A percentile compares a stretch with the other conserved stretches of the same genome.
phyloP scores from a whole-genome alignment of 2,329 filamentous ascomycete species.

The Hymenoscyphus repandus region DNA sequence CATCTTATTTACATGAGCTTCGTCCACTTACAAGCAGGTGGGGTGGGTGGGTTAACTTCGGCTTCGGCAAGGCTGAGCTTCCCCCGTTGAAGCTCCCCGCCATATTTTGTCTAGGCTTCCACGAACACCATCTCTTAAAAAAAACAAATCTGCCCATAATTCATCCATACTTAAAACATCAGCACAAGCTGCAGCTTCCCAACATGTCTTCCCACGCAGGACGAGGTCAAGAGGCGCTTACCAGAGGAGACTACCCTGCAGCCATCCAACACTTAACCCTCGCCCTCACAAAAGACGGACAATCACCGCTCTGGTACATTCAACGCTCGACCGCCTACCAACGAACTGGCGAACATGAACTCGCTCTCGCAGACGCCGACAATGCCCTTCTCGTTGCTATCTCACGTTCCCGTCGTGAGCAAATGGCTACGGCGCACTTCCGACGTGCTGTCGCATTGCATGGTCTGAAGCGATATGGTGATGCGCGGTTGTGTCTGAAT shows the following conservation, averaged over 20 bases:
- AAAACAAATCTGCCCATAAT: background rate
- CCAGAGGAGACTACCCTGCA: constrained; percentile 55
- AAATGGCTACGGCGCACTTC: constrained; percentile 77
- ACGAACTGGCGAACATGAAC: constrained; percentile 52
- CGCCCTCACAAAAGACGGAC: constrained; percentile 64
- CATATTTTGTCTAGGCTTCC: too few relatives aligned
- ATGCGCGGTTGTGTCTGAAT: constrained; percentile 66
- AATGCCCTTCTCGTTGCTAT: constrained; percentile 56
- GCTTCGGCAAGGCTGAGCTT: too few relatives aligned
- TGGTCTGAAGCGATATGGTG: constrained; percentile 64
- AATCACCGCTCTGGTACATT: constrained; percentile 75
- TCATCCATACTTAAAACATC: background rate
- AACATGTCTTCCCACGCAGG: constrained; percentile 47
- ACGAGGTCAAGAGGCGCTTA: constrained; percentile 55
- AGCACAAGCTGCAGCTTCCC: background rate
- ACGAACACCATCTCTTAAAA: too few relatives aligned
- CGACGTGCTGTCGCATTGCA: constrained; percentile 71
- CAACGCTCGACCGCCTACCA: constrained; percentile 76
- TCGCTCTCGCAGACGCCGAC: constrained; percentile 67
- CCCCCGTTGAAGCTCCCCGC: too few relatives aligned
- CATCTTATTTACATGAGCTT: too few relatives aligned
- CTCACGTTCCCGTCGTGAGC: constrained; percentile 66
- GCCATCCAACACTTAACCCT: constrained; percentile 65
- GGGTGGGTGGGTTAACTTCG: too few relatives aligned
- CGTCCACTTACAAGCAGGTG: too few relatives aligned